These are phyloP conservation scores for Crithidia expoeki DNA, from an alignment of 208 protist species.

Conservation along the genomic window DNA sequence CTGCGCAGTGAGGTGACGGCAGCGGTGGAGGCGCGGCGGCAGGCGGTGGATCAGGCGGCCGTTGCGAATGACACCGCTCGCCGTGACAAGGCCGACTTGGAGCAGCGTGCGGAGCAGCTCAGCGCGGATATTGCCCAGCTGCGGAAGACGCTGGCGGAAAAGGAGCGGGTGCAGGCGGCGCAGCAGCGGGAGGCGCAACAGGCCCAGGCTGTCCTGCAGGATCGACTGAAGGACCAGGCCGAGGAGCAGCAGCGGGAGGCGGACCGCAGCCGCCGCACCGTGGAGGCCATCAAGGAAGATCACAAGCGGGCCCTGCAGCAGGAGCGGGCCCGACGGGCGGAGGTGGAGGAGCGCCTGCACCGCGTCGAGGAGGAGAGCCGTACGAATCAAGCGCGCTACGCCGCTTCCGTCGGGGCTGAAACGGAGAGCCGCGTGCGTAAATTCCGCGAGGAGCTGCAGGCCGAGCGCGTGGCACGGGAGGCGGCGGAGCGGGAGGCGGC, in stretches of 20 bases:
- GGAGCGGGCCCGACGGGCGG: constrained; percentile 30
- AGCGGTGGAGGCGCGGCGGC: constrained; percentile 31
- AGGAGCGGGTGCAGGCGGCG: constrained; percentile 32
- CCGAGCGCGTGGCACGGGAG: constrained; percentile 27
- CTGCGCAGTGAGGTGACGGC: constrained; percentile 40
- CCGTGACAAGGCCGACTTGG: constrained; percentile 20
- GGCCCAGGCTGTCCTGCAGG: constrained; percentile 34
- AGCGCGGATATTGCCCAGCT: constrained; percentile 38
- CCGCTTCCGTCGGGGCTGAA: constrained; percentile 19
- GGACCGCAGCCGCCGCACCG: constrained; percentile 24
- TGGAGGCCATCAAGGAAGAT: constrained; percentile 41
- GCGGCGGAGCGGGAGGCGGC: constrained; percentile 24
- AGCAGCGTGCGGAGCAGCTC: constrained; percentile 25
- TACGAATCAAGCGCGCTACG: constrained; percentile 13
- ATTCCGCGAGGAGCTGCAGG: constrained; percentile 37
- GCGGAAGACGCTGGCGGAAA: constrained; percentile 34
- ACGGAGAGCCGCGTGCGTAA: constrained; percentile 37
- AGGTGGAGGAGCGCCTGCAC: constrained; percentile 36
- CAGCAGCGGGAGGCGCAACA: constrained; percentile 47
- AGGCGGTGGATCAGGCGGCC: constrained; percentile 31
- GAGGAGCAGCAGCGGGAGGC: constrained; percentile 40
- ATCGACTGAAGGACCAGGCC: constrained; percentile 36
- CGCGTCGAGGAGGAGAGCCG: constrained; percentile 19
- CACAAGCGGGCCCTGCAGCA: constrained; percentile 26
- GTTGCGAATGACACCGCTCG: constrained; percentile 17